Evolutionary conservation across 2,329 filamentous ascomycete genomes (phyloP), one percentile per base, ranked within the genome.

Genomic region (Xylariaceae sp.): DNA sequence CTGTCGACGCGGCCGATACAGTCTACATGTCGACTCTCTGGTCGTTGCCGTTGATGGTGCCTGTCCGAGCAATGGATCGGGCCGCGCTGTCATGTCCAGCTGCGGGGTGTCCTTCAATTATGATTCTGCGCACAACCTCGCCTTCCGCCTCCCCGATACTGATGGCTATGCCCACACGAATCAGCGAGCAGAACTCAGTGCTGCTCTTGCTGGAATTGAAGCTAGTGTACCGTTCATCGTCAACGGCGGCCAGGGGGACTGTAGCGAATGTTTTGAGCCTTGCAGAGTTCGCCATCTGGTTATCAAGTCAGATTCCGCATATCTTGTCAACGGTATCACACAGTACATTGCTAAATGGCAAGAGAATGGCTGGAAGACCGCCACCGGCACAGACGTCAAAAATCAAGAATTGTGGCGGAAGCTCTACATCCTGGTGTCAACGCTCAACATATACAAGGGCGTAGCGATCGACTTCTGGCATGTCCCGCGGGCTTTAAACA

Each of bases 281-380:
- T 52, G 55, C n/a, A 12, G 17, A 4, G 42, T 52, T 11, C 12
- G 1, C 1, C 48, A 56, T 43, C 30, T 57, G 17, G 44, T 56
- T 1, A 44, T 56, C 36, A 56, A 57, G 31, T 52, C 53, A 3
- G 53, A 56, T 39, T 56, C 53, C 30, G 48, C 48, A 4, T 57
- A 56, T 46, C 46, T 54, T 7, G 55, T 57, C 38, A 46, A 52
- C 39, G 42, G 45, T 27, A 52, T 55, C 42, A 52, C 48, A 6
- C 17, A 39, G 7, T 42, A 44, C 22, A 1, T 55, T 18, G 15
- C 41, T 4, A 55, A 57, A 43, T 57, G 55, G 53, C 15, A 3
- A 6, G 6, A 22, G 32, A 57, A 55, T 19, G 45, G 46, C 3
- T 56, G 51, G 53, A 44, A 33, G 33, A 55, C 53, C 14, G 30